A percentile compares a stretch with the other conserved stretches of the same genome.
Conservation (phyloP, 148 eudicot species). For the Vaccinium myrtillus region DNA sequence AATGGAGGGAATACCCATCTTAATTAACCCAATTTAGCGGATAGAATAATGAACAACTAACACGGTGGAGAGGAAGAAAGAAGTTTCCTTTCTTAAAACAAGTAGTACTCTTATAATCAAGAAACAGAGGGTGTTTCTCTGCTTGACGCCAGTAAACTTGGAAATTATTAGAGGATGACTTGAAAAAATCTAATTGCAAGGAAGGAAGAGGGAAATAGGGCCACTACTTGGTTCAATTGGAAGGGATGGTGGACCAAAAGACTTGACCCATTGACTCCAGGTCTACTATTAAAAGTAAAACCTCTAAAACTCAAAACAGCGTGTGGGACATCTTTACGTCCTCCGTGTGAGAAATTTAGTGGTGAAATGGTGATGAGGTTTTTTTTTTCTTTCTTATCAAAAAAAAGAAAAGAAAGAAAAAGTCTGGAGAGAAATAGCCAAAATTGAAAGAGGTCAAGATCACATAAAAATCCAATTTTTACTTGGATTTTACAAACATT, state of each 20-base stretch:
- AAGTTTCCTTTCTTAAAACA: not conserved
- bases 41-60: not conserved
- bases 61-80: not conserved
- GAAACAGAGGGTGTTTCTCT: not conserved
- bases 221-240: not conserved
- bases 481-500: no score
- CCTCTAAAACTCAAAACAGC: not conserved
- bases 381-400: no score
- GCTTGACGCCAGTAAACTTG: not conserved
- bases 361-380: no score
- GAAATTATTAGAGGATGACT: not conserved
- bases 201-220: not conserved
- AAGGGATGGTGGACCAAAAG: not conserved
- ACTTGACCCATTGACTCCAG: not conserved
- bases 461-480: no score
- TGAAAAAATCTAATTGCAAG: no score
- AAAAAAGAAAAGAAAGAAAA: no score
- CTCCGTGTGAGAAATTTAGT: no score
- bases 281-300: no score
- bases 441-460: no score
- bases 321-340: no score
- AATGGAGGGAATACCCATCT: not conserved
- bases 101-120: not conserved
- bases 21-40: not conserved
- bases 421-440: no score